Evolutionary conservation across 768 basidiomycete genomes (phyloP).

Genomic region (Dictyophora rubrovolvata): DNA sequence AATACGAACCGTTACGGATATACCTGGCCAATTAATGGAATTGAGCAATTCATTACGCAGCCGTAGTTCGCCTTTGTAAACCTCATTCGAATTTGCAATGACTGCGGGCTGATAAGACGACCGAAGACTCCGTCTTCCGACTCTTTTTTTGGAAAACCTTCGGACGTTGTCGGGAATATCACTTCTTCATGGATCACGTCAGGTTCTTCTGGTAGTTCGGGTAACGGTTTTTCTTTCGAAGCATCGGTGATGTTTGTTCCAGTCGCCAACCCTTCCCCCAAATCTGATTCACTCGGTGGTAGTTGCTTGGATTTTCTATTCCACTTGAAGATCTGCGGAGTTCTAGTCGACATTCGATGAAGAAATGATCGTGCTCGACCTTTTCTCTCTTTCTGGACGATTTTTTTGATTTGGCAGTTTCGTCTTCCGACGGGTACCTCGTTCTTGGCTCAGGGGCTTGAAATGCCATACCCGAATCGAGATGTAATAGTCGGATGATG

Average conservation of each 20-base stretch:
- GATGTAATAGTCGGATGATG: constrained; percentile 48
- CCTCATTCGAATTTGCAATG: constrained; percentile 51
- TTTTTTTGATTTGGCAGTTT: background rate
- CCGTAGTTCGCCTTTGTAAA: constrained; percentile 49
- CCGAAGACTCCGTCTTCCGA: constrained; percentile 33
- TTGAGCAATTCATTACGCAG: constrained; percentile 53
- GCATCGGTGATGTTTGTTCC: constrained; percentile 14
- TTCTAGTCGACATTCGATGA: background rate
- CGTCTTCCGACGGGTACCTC: background rate
- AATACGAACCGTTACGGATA: constrained; percentile 52
- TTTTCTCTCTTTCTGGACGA: background rate
- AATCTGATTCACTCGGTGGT: background rate
- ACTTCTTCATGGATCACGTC: constrained; percentile 40
- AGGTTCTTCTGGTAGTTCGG: constrained; percentile 22
- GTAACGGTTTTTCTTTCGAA: constrained; percentile 25
- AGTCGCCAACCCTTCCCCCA: background rate
- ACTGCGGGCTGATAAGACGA: constrained; percentile 35
- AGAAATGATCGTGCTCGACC: background rate
- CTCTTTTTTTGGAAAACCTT: constrained; percentile 68
- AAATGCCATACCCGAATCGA: constrained; percentile 29
- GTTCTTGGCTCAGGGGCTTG: background rate
- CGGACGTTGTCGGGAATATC: constrained; percentile 19
- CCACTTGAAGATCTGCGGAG: constrained; percentile 8
- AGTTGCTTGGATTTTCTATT: constrained; percentile 16
- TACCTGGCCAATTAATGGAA: constrained; percentile 53